Percentiles rank a stretch among this genome's conserved stretches.
phyloP scores from a whole-genome alignment of 2,329 filamentous ascomycete species.

The Diaporthe vexans region DNA sequence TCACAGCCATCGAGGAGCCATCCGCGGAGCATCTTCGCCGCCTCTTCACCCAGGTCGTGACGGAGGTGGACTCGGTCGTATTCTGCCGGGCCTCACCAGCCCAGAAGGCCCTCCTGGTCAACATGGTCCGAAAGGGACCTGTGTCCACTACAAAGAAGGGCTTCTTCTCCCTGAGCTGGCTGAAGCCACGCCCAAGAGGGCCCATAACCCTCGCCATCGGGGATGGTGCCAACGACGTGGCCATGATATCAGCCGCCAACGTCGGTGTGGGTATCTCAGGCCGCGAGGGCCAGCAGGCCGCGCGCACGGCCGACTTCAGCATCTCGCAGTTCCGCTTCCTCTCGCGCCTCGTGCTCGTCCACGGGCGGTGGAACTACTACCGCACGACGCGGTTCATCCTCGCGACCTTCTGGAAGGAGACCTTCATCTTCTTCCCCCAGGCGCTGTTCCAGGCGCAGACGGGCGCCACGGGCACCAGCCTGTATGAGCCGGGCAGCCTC shows the following conservation, averaged over 20 bases:
- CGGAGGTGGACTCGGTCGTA: conserved; percentile 89
- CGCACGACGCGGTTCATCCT: conserved; percentile 90
- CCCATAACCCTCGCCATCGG: conserved; percentile 87
- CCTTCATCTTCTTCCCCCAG: conserved; percentile 87
- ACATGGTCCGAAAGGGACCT: conserved; percentile 72
- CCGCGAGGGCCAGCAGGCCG: conserved; percentile 91
- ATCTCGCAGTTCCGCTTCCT: conserved; percentile 94
- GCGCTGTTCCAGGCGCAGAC: conserved; percentile 86
- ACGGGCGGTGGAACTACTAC: conserved; percentile 92
- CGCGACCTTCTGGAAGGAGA: conserved; percentile 91
- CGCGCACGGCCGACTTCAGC: conserved; percentile 90
- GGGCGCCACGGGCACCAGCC: conserved; percentile 89
- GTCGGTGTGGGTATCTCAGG: conserved; percentile 94
- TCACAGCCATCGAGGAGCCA: conserved; percentile 46
- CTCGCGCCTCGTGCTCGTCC: conserved; percentile 84
- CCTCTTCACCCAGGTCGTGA: conserved; percentile 83
- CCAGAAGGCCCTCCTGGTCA: conserved; percentile 91
- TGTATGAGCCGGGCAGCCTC: conserved; percentile 89
- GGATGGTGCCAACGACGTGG: conserved; percentile 93
- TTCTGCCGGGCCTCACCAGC: conserved; percentile 92
- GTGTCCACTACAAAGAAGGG: neutral
- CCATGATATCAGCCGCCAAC: conserved; percentile 90
- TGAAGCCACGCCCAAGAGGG: neutral
- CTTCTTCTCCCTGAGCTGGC: neutral
- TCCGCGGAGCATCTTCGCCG: conserved; percentile 53